Percentiles rank a stretch among this genome's conserved stretches.
phyloP scores from a whole-genome alignment of 2,329 filamentous ascomycete genomes.

The Colletotrichum tofieldiae region DNA sequence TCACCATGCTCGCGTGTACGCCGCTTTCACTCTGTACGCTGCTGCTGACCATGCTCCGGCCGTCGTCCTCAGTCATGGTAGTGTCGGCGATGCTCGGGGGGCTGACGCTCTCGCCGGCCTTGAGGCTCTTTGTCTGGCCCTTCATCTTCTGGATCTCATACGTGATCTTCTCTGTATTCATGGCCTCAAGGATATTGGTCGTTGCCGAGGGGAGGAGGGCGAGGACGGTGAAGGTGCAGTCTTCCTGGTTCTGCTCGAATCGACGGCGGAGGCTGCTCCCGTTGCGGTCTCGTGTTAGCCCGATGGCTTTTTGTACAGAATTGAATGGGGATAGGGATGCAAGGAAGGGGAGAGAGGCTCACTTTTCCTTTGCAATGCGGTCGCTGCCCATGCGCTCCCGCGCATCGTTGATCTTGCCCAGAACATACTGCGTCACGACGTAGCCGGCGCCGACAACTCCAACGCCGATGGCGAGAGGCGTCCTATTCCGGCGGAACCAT shows the following conservation, averaged over 20 bases:
- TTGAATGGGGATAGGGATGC: neutral
- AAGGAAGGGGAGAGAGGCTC: conserved; percentile 51
- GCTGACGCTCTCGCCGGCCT: conserved; percentile 62
- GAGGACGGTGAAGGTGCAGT: conserved; percentile 98
- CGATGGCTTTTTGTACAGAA: neutral
- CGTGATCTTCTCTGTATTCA: conserved; percentile 94
- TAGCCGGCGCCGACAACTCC: conserved; percentile 93
- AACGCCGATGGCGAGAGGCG: conserved; percentile 88
- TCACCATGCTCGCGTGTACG: conserved; percentile 85
- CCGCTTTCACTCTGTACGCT: conserved; percentile 88
- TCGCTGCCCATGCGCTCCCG: conserved; percentile 97
- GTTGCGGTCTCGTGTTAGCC: conserved; percentile 12
- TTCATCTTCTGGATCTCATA: conserved; percentile 96
- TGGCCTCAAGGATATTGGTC: conserved; percentile 86
- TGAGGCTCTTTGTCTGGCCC: conserved; percentile 67
- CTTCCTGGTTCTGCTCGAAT: conserved; percentile 99
- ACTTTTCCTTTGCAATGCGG: conserved; percentile 97
- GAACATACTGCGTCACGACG: conserved; percentile 91
- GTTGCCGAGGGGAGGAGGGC: conserved; percentile 93
- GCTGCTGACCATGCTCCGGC: conserved; percentile 73
- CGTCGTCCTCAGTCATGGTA: conserved; percentile 87
- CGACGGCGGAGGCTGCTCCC: conserved; percentile 85
- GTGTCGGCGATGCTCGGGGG: conserved; percentile 76
- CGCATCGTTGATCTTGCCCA: conserved; percentile 92
- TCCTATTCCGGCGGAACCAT: conserved; percentile 95